These are phyloP conservation scores for Aaosphaeria pasadenensis DNA, from an alignment of 2,329 filamentous ascomycete species.

Conservation along the genomic window DNA sequence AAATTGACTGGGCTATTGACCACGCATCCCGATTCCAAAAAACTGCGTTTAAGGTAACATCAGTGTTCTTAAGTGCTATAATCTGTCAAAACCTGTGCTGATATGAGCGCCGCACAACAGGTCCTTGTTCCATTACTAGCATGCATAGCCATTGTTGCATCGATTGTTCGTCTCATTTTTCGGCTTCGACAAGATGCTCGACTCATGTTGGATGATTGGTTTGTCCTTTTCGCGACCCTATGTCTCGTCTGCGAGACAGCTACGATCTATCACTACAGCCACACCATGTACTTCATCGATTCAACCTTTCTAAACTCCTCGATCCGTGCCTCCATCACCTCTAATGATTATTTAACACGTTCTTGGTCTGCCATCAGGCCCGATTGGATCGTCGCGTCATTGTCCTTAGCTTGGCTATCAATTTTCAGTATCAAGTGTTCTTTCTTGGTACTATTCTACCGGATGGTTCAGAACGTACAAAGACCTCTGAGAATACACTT, in stretches of 20 bases:
- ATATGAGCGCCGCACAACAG: background rate
- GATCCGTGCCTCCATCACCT: background rate
- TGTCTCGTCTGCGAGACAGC: conserved; percentile 8
- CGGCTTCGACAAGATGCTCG: background rate
- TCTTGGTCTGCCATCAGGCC: conserved; percentile 2
- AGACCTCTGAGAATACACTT: conserved; percentile 1
- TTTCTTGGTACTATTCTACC: conserved; percentile 9
- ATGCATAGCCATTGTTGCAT: background rate
- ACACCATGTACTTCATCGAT: conserved; percentile 3
- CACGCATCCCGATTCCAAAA: no score
- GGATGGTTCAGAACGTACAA: conserved; percentile 7
- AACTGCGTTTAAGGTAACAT: no score
- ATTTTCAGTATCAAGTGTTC: background rate
- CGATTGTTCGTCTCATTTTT: background rate
- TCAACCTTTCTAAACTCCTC: background rate
- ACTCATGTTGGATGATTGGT: conserved; percentile 4
- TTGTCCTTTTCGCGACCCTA: conserved; percentile 8
- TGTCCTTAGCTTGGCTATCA: background rate
- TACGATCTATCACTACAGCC: conserved; percentile 5
- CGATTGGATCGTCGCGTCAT: conserved; percentile 6
- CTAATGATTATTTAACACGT: conserved; percentile 5
- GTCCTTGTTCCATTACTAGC: background rate
- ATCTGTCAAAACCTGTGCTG: no score
- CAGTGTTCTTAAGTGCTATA: no score
- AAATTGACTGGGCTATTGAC: no score